Evolutionary conservation across 1,139 yeast genomes (phyloP), one percentile per base, ranked within the genome.

Genomic region (Nakaseomyces glabratus): DNA sequence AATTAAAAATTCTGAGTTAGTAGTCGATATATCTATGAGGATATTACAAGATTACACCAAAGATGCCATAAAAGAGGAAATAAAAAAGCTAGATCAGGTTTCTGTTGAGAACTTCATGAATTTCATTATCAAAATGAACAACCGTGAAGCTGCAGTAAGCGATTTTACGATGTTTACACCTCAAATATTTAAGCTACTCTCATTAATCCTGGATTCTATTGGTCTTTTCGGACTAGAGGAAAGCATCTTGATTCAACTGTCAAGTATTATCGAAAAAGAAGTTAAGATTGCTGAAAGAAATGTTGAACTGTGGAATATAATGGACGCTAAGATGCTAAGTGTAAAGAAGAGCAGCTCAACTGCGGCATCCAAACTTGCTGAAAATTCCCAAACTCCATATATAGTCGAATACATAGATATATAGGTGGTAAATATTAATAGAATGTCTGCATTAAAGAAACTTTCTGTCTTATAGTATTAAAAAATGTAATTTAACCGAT

Each of bases 11-110:
- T 73, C 71, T 34, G 84, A 76, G 25, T 71, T 81, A 22, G 77
- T 84, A 49, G 65, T 67, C 36, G 93, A 81, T 50, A 68, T 81
- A 6, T 70, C 82, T n/a, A 60, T 69, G 20, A 69, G 95, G 46
- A 60, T 82, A 30, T 58, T 71, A 33, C 78, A 70, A 37, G 90
- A 80, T 40, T 80, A 68, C 28, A 52, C 54, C 16, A 55, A 45
- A 16, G 59, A 57, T 30, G 44, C 49, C 12, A 52, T 57, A 15
- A 55, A 54, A 31, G 41, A 43, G 23, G 50, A 49, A 35, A 44
- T 57, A 22, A 57, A 55, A 35, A 41, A 40, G 11, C 36, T 55
- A 35, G 53, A 48, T 28, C 57, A 50, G 34, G 40, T 57, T 22
- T 55, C 55, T 32, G 44, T 56, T 19, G 49, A 54, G 26, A 57